A percentile compares a stretch with the other conserved stretches of the same genome.
phyloP scores from a whole-genome alignment of 371 early-diverging fungal genomes.

The Haplosporangium sp. region DNA sequence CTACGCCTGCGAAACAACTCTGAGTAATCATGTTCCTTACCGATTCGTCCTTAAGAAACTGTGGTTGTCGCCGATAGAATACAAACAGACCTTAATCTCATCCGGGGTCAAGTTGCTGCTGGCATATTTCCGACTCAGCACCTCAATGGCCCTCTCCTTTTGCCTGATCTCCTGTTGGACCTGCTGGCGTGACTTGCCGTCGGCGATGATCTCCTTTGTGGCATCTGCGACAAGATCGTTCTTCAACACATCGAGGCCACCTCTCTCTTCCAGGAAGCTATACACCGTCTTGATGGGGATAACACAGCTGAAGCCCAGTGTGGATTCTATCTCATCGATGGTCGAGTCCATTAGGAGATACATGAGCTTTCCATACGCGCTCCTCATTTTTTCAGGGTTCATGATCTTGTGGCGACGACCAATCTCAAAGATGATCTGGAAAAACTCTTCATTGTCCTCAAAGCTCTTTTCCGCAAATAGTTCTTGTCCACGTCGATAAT shows the following conservation, averaged over 20 bases:
- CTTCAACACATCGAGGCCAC: slow-evolving; percentile 75
- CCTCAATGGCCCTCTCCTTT: slow-evolving; percentile 93
- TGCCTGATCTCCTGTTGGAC: slow-evolving; percentile 88
- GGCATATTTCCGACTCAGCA: slow-evolving; percentile 82
- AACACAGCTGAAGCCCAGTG: slow-evolving; percentile 86
- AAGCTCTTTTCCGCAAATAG: slow-evolving; percentile 87
- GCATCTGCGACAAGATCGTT: slow-evolving; percentile 86
- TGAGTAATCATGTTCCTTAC: slow-evolving; percentile 43
- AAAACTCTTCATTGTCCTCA: slow-evolving; percentile 90
- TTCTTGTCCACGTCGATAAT: slow-evolving; percentile 88
- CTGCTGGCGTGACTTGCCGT: slow-evolving; percentile 78
- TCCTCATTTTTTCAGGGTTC: slow-evolving; percentile 98
- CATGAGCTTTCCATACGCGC: slow-evolving; percentile 94
- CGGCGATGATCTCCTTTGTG: slow-evolving; percentile 90
- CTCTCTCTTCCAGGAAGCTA: slow-evolving; percentile 72
- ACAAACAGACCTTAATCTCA: slow-evolving; percentile 87
- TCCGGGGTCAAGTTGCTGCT: slow-evolving; percentile 69
- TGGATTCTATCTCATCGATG: slow-evolving; percentile 86
- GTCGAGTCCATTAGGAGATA: slow-evolving; percentile 91
- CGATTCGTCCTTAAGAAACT: slow-evolving; percentile 88
- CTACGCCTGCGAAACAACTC: not conserved
- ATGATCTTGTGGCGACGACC: slow-evolving; percentile 97
- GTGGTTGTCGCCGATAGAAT: slow-evolving; percentile 96
- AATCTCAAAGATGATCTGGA: slow-evolving; percentile 92
- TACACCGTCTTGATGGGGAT: slow-evolving; percentile 91